These are phyloP conservation scores for Nothophytophthora sp. DNA, from an alignment of 352 stramenopile genomes.

Conservation along the genomic window DNA sequence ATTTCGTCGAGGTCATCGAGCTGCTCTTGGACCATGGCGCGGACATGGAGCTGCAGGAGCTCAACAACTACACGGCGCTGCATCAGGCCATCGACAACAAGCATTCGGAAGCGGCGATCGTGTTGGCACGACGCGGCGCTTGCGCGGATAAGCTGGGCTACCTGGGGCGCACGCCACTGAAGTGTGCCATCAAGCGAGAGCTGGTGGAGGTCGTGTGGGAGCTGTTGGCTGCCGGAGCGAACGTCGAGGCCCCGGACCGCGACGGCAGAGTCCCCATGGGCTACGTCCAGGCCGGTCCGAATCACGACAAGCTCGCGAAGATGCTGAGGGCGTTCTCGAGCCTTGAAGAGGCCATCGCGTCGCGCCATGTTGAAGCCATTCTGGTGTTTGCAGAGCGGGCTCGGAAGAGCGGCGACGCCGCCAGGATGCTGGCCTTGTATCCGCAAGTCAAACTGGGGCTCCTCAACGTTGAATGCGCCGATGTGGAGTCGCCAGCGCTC, in stretches of 20 bases:
- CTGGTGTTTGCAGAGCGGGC: no score
- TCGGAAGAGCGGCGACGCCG: no score
- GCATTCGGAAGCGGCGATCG: not conserved
- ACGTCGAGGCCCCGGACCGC: not conserved
- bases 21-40: slow-evolving; percentile 15
- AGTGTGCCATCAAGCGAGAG: slow-evolving; percentile 8
- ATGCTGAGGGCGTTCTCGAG: slow-evolving; percentile 1
- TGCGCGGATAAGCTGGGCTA: slow-evolving; percentile 9
- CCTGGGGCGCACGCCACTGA: slow-evolving; percentile 11
- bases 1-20: slow-evolving; percentile 5
- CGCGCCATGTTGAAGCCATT: no score
- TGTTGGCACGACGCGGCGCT: slow-evolving; percentile 5
- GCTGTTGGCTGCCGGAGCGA: slow-evolving; percentile 4
- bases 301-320: slow-evolving; percentile 5
- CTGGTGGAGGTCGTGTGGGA: slow-evolving; percentile 6
- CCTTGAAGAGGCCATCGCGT: not conserved
- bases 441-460: no score
- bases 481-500: no score
- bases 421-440: no score
- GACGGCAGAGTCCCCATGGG: not conserved
- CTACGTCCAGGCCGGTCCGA: not conserved
- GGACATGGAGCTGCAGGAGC: slow-evolving; percentile 4
- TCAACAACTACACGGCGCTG: slow-evolving; percentile 4
- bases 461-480: no score
- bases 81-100: slow-evolving; percentile 9